Base-by-base conservation (phyloP, 2,329 filamentous ascomycete species). In the Diplodia intermedia region DNA sequence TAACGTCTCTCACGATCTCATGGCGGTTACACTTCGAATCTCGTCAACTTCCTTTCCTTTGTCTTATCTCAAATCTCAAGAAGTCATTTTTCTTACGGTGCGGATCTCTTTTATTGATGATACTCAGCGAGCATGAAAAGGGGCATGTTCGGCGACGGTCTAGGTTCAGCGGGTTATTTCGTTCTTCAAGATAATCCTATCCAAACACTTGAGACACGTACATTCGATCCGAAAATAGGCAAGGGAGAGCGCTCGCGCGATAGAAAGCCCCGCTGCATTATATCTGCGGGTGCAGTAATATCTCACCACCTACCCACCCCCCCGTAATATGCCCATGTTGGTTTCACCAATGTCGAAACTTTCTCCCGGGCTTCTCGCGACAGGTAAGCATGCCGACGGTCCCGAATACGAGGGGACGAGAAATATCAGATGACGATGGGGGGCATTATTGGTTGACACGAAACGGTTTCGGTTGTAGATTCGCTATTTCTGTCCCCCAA, bases 61-160 rank as follows among this genome's bases (percentile, higher is more conserved):
- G 60, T 63, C 60, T 63, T 63, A 38, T 63, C 31, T 38, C 60
- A 40, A 38, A 52, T 63, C 15, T 26, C 60, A 63, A 63, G 60
- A 63, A 49, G 31, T 36, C 29, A 38, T 38, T 20, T 43, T 38
- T 26, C 36, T 47, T 53, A 53, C 54, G 36, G 60, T 52, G 60
- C 40, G 43, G 60, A 52, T 63, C 60, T 63, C 50, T 31, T 63
- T 63, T 63, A 63, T 63, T 63, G 60, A 68, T 61, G 55, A 68
- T 33, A 73, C 74, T 55, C 77, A 76, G 53, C 74, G 76, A n/a
- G 62, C 72, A 65, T 74, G 66, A 54, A 40, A 62, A 67, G 56
- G 55, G 47, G 55, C 66, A 67, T 67, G 66, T 62, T 62, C 66
- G 66, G 66, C 65, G 65, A 63, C 62, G 62, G 62, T 65, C 62